Evolutionary conservation across 176 grass and related monocot genomes (phyloP).

Genomic region (Miscanthus lutarioriparius): DNA sequence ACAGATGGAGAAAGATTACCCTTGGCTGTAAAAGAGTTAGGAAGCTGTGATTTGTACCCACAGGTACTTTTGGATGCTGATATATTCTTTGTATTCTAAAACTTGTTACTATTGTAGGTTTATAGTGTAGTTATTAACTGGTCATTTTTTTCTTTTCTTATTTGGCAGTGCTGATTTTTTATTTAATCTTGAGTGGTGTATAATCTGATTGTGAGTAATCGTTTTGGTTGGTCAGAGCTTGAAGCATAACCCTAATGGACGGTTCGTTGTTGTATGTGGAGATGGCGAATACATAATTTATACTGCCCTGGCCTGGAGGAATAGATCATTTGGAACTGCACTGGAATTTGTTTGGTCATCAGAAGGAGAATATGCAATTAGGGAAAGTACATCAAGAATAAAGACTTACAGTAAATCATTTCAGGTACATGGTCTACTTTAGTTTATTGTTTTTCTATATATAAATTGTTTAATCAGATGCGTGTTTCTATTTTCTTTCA

Average conservation of each 20-base stretch:
- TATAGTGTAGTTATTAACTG: not conserved
- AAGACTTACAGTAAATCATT: slow-evolving; percentile 92
- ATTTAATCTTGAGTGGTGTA: not conserved
- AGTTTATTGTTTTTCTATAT: not conserved
- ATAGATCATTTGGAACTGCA: slow-evolving; percentile 94
- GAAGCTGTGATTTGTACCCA: slow-evolving; percentile 96
- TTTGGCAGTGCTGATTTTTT: not conserved
- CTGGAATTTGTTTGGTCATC: slow-evolving; percentile 94
- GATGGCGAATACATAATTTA: slow-evolving; percentile 98
- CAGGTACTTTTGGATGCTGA: slow-evolving; percentile 61
- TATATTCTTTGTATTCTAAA: slow-evolving; percentile 28
- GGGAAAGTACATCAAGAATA: slow-evolving; percentile 95
- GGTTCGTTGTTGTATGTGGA: slow-evolving; percentile 98
- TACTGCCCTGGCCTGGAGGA: slow-evolving; percentile 95
- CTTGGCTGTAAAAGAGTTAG: slow-evolving; percentile 90
- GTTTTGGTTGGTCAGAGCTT: slow-evolving; percentile 71
- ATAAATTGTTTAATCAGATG: slow-evolving; percentile 1
- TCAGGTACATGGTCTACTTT: slow-evolving; percentile 51
- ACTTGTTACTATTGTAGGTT: slow-evolving; percentile 3
- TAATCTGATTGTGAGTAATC: slow-evolving; percentile 29
- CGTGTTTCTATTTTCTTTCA: not conserved
- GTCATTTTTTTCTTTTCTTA: not conserved
- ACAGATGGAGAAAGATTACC: slow-evolving; percentile 96
- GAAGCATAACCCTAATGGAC: slow-evolving; percentile 96
- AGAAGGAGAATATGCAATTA: slow-evolving; percentile 90